A percentile compares a stretch with the other conserved stretches of the same genome.
Conservation (phyloP, 106 monocot genomes). For the Acorus calamus region DNA sequence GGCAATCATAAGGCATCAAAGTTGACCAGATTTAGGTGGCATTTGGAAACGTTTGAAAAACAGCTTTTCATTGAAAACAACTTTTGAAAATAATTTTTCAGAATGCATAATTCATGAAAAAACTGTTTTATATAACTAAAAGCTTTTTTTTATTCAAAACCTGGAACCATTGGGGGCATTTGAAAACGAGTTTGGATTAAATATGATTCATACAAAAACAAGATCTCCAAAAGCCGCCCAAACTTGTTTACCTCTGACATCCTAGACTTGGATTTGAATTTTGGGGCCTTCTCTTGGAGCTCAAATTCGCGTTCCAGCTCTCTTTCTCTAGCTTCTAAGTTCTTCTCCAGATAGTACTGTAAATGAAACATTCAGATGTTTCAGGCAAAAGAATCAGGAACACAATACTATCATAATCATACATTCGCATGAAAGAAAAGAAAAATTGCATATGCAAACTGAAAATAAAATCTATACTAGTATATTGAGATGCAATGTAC, state of each 20-base stretch:
- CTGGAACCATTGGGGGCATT: too few relatives aligned
- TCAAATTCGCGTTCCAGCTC: slow-evolving; percentile 79
- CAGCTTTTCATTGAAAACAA: too few relatives aligned
- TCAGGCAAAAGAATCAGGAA: not conserved
- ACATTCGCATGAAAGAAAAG: too few relatives aligned
- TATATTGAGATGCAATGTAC: not conserved
- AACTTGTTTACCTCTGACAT: slow-evolving; percentile 77
- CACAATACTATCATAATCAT: not conserved
- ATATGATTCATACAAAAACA: too few relatives aligned
- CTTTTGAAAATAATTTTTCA: too few relatives aligned
- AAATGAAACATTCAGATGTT: slow-evolving; percentile 3
- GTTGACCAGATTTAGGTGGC: too few relatives aligned
- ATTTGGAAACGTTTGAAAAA: too few relatives aligned
- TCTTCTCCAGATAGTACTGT: slow-evolving; percentile 98
- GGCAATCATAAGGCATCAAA: not conserved
- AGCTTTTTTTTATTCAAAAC: too few relatives aligned
- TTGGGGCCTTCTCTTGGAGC: slow-evolving; percentile 85
- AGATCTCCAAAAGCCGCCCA: not conserved
- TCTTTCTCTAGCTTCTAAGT: slow-evolving; percentile 82
- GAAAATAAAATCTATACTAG: too few relatives aligned
- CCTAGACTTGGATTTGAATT: slow-evolving; percentile 92
- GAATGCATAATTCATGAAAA: too few relatives aligned
- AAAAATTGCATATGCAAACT: not conserved
- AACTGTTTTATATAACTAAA: too few relatives aligned
- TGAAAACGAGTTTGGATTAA: too few relatives aligned